These are phyloP conservation scores for Coemansia erecta DNA, from an alignment of 192 early-diverging fungal species.

Conservation along the genomic window DNA sequence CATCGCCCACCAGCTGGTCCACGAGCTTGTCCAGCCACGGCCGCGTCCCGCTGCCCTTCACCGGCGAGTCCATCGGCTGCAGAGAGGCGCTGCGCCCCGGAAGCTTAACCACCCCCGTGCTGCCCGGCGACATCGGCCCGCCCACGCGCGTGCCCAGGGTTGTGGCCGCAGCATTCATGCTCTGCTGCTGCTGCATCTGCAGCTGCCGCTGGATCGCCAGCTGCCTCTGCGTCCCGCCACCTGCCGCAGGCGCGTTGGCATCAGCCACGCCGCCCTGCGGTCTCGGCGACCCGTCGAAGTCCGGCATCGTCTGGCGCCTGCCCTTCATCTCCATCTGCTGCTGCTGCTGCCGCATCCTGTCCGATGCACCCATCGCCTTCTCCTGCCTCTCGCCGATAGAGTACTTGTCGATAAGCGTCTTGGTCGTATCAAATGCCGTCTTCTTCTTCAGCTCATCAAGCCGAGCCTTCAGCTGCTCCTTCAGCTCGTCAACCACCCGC, in stretches of 20 bases:
- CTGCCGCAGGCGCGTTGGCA: conserved; percentile 55
- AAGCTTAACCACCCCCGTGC: conserved; percentile 29
- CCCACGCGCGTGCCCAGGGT: background rate
- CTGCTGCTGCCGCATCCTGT: conserved; percentile 6
- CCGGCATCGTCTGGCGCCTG: conserved; percentile 41
- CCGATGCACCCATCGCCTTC: background rate
- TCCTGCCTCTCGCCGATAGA: conserved; percentile 50
- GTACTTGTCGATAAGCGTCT: conserved; percentile 85
- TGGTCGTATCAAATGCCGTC: conserved; percentile 87
- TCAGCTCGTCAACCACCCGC: conserved; percentile 32
- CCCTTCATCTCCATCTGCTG: conserved; percentile 23
- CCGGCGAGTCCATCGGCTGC: conserved; percentile 9
- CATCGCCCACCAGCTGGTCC: conserved; percentile 87
- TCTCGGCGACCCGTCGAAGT: conserved; percentile 68
- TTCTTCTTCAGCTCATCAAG: conserved; percentile 95
- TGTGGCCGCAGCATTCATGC: background rate
- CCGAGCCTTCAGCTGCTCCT: conserved; percentile 65
- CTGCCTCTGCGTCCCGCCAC: background rate
- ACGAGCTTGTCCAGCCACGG: conserved; percentile 91
- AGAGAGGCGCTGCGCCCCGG: conserved; percentile 11
- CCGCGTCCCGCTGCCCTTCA: conserved; percentile 11
- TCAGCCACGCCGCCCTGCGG: conserved; percentile 66
- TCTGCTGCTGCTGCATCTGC: conserved; percentile 2
- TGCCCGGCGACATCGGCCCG: background rate
- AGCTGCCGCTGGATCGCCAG: background rate